phyloP scores from a whole-genome alignment of 352 stramenopile species.

The Phytophthora uliginosa region DNA sequence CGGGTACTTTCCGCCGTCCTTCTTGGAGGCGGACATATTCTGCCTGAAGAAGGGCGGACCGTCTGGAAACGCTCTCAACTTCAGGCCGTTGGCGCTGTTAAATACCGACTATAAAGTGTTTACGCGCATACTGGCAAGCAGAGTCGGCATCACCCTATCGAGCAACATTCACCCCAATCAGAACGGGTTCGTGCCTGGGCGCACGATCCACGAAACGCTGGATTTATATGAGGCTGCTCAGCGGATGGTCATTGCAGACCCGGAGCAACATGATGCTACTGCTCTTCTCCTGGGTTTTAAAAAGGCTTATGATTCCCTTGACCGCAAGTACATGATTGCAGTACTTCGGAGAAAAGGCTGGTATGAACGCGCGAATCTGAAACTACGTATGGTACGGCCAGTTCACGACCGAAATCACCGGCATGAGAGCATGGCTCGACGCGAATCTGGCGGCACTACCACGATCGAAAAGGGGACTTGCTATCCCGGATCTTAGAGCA shows the following conservation, averaged over 20 bases:
- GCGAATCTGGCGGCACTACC: background rate
- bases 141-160: background rate
- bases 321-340: background rate
- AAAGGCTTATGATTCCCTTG: conserved; percentile 17
- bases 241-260: background rate
- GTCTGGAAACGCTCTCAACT: background rate
- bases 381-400: conserved; percentile 9
- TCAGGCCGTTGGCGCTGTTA: background rate
- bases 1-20: background rate
- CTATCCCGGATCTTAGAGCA: background rate
- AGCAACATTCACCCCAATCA: background rate
- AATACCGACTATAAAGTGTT: conserved; percentile 17
- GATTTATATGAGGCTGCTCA: background rate
- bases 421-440: background rate
- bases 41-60: conserved; percentile 5
- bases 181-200: conserved; percentile 1
- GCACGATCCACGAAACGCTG: background rate
- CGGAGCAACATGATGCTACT: background rate
- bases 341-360: background rate
- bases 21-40: conserved; percentile 2
- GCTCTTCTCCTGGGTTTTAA: conserved; percentile 3
- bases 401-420: background rate
- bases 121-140: background rate
- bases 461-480: background rate
- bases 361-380: background rate